Evolutionary conservation across 192 early-diverging fungal species (phyloP).

Genomic region (Allomyces macrogynus): DNA sequence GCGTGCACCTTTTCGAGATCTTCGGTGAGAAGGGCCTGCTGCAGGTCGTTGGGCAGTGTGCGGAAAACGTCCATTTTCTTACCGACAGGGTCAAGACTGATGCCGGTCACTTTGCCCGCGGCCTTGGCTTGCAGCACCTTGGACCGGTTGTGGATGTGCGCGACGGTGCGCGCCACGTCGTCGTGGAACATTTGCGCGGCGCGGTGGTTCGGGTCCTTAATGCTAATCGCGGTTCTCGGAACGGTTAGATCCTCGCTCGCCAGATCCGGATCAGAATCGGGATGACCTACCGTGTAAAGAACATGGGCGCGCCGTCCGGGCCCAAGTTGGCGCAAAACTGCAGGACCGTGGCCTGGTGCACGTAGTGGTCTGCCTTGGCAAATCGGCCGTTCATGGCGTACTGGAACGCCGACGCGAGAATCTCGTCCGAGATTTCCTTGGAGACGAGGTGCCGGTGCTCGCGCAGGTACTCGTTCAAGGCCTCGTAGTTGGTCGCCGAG

Average conservation of each 20-base stretch:
- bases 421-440: conserved; percentile 54
- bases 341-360: conserved; percentile 61
- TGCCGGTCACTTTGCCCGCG: conserved; percentile 16
- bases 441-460: conserved; percentile 47
- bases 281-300: conserved; percentile 44
- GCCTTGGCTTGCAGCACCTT: conserved; percentile 32
- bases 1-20: conserved; percentile 71
- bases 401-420: conserved; percentile 66
- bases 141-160: conserved; percentile 57
- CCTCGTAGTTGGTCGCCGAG: conserved; percentile 25
- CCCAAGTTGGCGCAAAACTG: conserved; percentile 73
- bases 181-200: conserved; percentile 61
- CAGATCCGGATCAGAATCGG: conserved; percentile 1
- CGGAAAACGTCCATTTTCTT: conserved; percentile 43
- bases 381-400: conserved; percentile 50
- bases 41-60: conserved; percentile 45
- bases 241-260: conserved; percentile 10
- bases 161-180: conserved; percentile 71
- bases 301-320: conserved; percentile 57
- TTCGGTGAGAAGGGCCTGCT: conserved; percentile 48
- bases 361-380: conserved; percentile 44
- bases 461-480: conserved; percentile 39
- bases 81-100: conserved; percentile 29
- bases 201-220: conserved; percentile 21
- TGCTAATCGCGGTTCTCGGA: conserved; percentile 11